Conservation (phyloP, 257 asterid species). For the Solanum tarapatanum region DNA sequence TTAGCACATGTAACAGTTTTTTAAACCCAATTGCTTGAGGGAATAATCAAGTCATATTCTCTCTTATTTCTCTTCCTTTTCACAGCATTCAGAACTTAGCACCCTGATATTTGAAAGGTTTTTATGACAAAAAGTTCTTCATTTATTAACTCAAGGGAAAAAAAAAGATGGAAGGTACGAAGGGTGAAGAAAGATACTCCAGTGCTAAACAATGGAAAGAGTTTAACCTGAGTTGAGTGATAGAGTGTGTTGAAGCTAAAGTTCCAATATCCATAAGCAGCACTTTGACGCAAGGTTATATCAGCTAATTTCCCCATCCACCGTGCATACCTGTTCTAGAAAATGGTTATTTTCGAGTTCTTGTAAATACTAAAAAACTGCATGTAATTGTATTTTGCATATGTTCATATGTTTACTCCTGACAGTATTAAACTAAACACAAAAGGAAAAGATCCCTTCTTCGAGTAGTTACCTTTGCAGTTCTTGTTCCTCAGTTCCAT, state of each 20-base stretch:
- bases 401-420: background rate
- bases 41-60: background rate
- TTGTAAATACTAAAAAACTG: background rate
- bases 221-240: slow-evolving; percentile 82
- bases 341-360: background rate
- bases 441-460: background rate
- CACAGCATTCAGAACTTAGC: background rate
- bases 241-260: slow-evolving; percentile 76
- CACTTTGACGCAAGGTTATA: slow-evolving; percentile 81
- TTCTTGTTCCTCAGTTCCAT: slow-evolving; percentile 87
- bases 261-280: slow-evolving; percentile 96
- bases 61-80: background rate
- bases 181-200: background rate
- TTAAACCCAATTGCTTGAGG: background rate
- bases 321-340: slow-evolving; percentile 37
- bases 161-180: background rate
- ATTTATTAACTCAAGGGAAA: background rate
- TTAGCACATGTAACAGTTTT: background rate
- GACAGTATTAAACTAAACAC: background rate
- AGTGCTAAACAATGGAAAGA: background rate
- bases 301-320: slow-evolving; percentile 83
- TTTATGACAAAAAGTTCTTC: background rate
- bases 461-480: slow-evolving; percentile 40
- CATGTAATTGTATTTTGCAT: background rate
- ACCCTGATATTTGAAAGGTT: background rate